Evolutionary conservation across 345 rosid genomes (phyloP), one percentile per base, ranked within the genome.

Genomic region (Stellera chamaejasme): DNA sequence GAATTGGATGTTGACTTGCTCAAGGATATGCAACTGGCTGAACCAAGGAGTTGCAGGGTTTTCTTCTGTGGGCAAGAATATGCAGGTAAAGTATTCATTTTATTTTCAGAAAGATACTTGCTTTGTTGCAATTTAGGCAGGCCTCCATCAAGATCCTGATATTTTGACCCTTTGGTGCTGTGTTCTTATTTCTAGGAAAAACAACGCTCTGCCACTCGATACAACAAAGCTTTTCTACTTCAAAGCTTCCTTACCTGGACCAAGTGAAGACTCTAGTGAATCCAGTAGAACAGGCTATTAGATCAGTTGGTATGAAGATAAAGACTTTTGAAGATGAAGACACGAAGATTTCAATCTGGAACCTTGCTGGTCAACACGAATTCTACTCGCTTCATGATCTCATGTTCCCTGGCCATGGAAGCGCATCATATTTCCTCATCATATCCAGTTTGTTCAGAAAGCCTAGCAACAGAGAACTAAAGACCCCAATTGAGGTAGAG

Each of bases 31-130:
- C 84, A 90, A 23, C 82, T 88, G 16, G 78, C 84, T 3, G 88
- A 82, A 69, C 96, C 97, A 10, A 89, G 67, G 72, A 92, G 89
- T 66, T 67, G 88, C 13, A 79, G 96, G 42, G 94, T 81, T 60
- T 88, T 92, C 82, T 76, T 92, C 56, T 92, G 98, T 62, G 98
- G 98, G 7, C 95, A 84, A 81, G 97, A 92, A 70, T 79, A 78
- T 67, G 94, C 96, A 59, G 98, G 93, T 85, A 65, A 60, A 13
- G 14, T 53, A 48, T 51, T 27, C 66, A 52, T 13, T 43, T 25
- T 69, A 2, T n/a, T 15, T 13, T 3, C 39, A 14, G 27, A 54
- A 32, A 32, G 9, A 32, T 32, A 62, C 49, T 56, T 16, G 28
- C 58, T 10, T 11, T 48, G 52, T 6, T 15, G n/a, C 58, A 12